phyloP scores from a whole-genome alignment of 2,329 filamentous ascomycete genomes.

The Cladosporium sp. region DNA sequence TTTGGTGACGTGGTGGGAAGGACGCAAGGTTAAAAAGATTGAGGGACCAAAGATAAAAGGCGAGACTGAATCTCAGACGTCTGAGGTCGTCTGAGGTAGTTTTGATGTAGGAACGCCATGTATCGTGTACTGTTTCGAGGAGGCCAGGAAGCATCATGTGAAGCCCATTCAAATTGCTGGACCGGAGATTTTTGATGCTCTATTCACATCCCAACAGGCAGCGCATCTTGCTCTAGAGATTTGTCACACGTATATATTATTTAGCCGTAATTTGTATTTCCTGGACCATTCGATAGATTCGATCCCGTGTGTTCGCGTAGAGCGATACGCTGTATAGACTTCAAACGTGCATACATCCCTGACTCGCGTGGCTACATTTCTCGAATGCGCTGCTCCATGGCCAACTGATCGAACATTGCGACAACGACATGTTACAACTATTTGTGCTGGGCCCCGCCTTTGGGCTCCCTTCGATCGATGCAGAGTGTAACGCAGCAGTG shows the following conservation, averaged over 20 bases:
- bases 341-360: background rate
- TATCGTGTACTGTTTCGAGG: background rate
- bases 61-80: background rate
- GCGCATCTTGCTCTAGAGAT: background rate
- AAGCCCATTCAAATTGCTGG: background rate
- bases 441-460: conserved; percentile 92
- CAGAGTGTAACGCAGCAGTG: conserved; percentile 83
- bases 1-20: conserved; percentile 18
- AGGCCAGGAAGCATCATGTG: background rate
- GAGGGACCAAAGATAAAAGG: conserved; percentile 14
- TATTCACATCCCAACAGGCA: too few species aligned
- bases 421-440: conserved; percentile 46
- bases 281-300: too few species aligned
- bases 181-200: too few species aligned
- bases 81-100: background rate
- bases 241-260: too few species aligned
- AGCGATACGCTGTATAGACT: background rate
- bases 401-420: background rate
- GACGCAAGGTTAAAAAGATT: conserved; percentile 19
- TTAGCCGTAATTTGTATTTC: too few species aligned
- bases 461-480: conserved; percentile 82
- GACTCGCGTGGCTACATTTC: conserved; percentile 15
- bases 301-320: background rate
- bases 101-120: background rate
- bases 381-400: conserved; percentile 1